A percentile compares a stretch with the other conserved stretches of the same genome.
Evolutionary conservation across 345 rosid species (phyloP).

Genomic region (Eucalyptus leucophloia): DNA sequence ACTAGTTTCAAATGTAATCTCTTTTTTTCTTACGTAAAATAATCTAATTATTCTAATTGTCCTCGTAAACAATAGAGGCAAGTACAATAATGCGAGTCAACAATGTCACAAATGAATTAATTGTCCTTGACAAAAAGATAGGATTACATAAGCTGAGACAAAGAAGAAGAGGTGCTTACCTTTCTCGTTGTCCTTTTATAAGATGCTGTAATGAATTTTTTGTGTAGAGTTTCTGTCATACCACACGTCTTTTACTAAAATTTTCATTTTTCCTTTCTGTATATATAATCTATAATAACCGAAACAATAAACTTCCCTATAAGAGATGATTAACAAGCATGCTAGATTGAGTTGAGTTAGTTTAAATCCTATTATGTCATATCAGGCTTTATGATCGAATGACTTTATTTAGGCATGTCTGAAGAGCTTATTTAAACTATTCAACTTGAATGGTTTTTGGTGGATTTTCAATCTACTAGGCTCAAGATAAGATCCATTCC

Average conservation of each 20-base stretch:
- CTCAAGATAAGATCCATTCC: background rate
- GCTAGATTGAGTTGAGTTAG: fast-evolving
- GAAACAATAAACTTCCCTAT: fast-evolving
- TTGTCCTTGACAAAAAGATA: background rate
- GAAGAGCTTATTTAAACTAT: background rate
- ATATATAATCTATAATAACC: too few relatives aligned
- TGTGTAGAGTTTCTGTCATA: background rate
- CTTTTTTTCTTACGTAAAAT: background rate
- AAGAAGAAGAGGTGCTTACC: background rate
- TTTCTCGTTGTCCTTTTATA: background rate
- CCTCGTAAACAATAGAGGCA: background rate
- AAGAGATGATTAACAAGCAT: background rate
- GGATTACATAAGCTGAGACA: background rate
- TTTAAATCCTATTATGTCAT: background rate
- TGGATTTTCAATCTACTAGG: background rate
- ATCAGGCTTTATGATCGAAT: fast-evolving
- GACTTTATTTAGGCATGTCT: background rate
- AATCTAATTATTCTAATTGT: background rate
- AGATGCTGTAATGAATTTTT: background rate
- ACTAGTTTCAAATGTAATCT: background rate
- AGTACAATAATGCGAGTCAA: background rate
- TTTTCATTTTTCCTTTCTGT: fast-evolving
- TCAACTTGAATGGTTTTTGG: background rate
- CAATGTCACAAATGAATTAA: background rate
- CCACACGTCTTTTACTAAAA: fast-evolving